Evolutionary conservation across 2,329 filamentous ascomycete species (phyloP), one percentile per base, ranked within the genome.

Genomic region (Huntiella decipiens): DNA sequence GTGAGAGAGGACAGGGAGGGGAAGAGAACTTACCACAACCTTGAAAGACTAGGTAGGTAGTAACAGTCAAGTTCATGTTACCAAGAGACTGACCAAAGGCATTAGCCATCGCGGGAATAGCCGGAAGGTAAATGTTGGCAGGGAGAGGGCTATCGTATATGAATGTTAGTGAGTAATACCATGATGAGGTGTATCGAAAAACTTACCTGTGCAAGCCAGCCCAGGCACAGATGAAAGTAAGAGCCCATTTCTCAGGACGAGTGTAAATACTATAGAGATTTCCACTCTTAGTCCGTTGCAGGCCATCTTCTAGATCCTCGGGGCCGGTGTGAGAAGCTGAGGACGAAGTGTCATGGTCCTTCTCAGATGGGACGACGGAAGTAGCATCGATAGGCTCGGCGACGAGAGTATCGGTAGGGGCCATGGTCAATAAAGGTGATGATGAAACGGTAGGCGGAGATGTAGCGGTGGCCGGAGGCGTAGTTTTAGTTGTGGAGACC

Each of bases 71-170:
- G 47, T 60, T 60, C n/a, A 61, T 50, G 3, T 48, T 46, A 32
- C 58, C 58, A 3, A 55, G 54, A 1, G 57, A 58, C 41, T 52
- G 44, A 4, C 53, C 41, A 36, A 61, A 60, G n/a, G 53, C 57
- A 0, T 43, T 37, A 3, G 56, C 48, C 5, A 61, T 45, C 4
- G 52, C 53, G 0, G 57, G 58, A 3, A 60, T 55, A 3, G 57
- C 57, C 1, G 58, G 58, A 22, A 60, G 57, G 40, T 60, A 60
- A 17, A 61, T 60, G 50, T 59, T 61, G 19, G 58, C 58, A 0
- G 58, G 58, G 28, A 60, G 43, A 12, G 58, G 57, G 17, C 58
- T 59, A 41, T 45, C 43, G 2, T 3, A 22, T 19, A 8, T 17
- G 22, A 19, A 12, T 39, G n/a, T 39, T 1, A 39, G 15, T 22